phyloP scores from a whole-genome alignment of 345 rosid species.

The Camelina sativa region DNA sequence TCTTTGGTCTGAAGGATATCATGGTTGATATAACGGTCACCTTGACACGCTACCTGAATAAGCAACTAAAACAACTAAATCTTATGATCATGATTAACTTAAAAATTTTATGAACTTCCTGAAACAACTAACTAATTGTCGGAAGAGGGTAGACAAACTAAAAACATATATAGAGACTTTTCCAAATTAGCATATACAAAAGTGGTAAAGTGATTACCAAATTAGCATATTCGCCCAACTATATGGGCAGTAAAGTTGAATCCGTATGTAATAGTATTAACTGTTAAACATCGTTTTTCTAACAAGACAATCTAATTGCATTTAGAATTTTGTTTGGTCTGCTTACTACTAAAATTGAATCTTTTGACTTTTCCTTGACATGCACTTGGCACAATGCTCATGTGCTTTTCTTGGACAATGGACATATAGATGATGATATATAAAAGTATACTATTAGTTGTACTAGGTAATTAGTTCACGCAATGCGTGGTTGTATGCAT shows the following conservation, averaged over 20 bases:
- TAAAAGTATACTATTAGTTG: background rate
- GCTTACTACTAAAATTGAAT: background rate
- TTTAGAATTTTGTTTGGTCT: background rate
- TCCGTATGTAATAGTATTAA: background rate
- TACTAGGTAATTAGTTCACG: background rate
- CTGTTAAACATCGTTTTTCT: background rate
- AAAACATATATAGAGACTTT: background rate
- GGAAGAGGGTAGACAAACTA: background rate
- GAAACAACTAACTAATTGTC: no score
- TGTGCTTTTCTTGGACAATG: slow-evolving; percentile 26
- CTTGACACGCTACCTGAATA: no score
- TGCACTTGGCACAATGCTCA: slow-evolving; percentile 21
- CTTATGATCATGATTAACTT: no score
- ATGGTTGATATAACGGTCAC: no score
- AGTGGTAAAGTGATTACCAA: background rate
- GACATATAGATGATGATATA: background rate
- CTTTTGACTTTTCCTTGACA: slow-evolving; percentile 9
- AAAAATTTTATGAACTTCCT: no score
- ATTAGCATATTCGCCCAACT: background rate
- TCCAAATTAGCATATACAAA: background rate
- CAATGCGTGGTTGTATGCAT: no score
- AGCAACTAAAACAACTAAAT: no score
- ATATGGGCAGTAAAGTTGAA: background rate
- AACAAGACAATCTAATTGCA: background rate
- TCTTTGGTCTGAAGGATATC: no score